Conservation (phyloP, 2,329 filamentous ascomycete genomes). For the Talaromyces sp. region DNA sequence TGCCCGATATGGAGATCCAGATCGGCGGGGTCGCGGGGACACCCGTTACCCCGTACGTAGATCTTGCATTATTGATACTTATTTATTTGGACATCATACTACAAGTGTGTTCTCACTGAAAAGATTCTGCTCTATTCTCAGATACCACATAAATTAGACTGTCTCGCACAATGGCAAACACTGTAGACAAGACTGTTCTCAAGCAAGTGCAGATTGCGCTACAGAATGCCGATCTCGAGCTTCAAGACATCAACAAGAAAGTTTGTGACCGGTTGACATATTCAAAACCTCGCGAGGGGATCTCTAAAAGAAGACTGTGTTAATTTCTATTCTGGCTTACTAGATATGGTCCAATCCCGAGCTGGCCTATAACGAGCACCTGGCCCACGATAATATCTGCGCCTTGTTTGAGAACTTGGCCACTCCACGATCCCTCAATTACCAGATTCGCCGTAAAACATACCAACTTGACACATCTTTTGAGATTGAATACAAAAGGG, state of each 20-base stretch:
- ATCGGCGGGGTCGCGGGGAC: not conserved
- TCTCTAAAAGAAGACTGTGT: not conserved
- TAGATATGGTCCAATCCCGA: conserved; percentile 20
- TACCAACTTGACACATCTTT: conserved; percentile 17
- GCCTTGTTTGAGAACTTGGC: conserved; percentile 15
- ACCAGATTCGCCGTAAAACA: conserved; percentile 15
- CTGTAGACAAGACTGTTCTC: not conserved
- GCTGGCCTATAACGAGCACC: conserved; percentile 19
- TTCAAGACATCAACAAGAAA: conserved; percentile 12
- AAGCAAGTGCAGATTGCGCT: conserved; percentile 4
- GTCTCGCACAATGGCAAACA: not conserved
- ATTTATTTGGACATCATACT: not conserved
- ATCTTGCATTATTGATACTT: not conserved
- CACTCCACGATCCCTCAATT: conserved; percentile 21
- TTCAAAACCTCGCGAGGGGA: not conserved
- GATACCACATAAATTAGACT: not conserved
- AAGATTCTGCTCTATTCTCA: not conserved
- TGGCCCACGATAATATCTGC: conserved; percentile 19
- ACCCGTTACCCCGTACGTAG: too few relatives aligned
- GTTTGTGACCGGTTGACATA: not conserved
- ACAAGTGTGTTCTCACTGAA: not conserved
- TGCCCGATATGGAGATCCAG: not conserved
- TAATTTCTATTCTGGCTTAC: not conserved
- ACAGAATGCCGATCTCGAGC: conserved; percentile 2
- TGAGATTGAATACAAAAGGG: conserved; percentile 17